Evolutionary conservation across 106 monocot species (phyloP), one percentile per base, ranked within the genome.

Genomic region (Allium cepa): DNA sequence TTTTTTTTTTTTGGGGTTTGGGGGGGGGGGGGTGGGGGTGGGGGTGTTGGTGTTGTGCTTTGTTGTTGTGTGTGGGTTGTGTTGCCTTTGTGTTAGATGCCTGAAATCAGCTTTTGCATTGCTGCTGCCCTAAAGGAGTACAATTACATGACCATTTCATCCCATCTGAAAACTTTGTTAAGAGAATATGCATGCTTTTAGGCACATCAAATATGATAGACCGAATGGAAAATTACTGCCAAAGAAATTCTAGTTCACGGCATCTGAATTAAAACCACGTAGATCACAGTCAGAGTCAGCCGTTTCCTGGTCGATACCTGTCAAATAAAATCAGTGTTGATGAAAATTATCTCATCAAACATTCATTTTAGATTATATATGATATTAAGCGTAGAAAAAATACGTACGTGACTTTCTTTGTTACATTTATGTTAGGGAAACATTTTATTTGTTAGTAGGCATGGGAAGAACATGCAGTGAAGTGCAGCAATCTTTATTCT

Each of bases 291-390:
- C 68, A 69, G 56, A 46, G 56, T 56, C 55, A 69, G 47, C 68
- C 36, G 18, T 36, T 69, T 69, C 68, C 68, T 45, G 68, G 53
- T 46, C 68, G 68, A 56, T 69, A 69, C 68, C 68, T 69, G 26
- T 46, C 67, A 67, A 17, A 14, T 6, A 52, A 13, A 53, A 53
- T 6, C 9, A 16, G 18, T 9, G 3, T 9, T n/a, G 26, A 49
- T 64, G n/a, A 64, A 49, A 48, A 17, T 64, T 15, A 11, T 9
- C 64, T 51, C 50, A 52, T 26, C 28, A 52, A 14, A 26, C 52
- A 67, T 66, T 8, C 50, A 66, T 8, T 66, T 45, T 66, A 49
- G 50, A 66, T 2, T 8, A 11, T 15, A 12, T 55, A 11, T 12
- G 15, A 55, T 15, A 55, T 11, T 22, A 22, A 22, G 22, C 1